Percentiles rank a stretch among this genome's conserved stretches.
Evolutionary conservation across 768 basidiomycete species (phyloP).

Genomic region (Lactarius sanguifluus): DNA sequence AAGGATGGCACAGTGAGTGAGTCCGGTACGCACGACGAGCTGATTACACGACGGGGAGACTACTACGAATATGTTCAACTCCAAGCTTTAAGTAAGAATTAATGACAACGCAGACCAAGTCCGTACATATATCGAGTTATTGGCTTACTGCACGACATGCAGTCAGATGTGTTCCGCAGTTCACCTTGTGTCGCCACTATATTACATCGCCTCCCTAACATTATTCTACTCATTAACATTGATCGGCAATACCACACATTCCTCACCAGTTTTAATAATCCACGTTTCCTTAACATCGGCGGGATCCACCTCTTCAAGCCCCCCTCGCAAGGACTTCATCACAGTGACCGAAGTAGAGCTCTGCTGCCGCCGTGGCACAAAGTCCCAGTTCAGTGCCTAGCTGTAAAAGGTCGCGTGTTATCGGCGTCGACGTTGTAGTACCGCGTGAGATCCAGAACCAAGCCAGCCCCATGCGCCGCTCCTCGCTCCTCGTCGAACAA

Average conservation of each 20-base stretch:
- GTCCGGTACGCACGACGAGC: slow-evolving; percentile 30
- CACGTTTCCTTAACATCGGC: too few species aligned
- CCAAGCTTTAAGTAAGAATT: slow-evolving; percentile 25
- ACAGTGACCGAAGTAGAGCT: too few species aligned
- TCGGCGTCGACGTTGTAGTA: too few species aligned
- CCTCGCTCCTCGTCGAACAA: too few species aligned
- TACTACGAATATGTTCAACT: slow-evolving; percentile 31
- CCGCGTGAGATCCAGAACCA: too few species aligned
- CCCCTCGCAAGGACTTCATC: too few species aligned
- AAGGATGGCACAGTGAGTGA: slow-evolving; percentile 30
- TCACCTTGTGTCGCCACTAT: neutral
- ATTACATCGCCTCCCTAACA: neutral
- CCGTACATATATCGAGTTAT: neutral
- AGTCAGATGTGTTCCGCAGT: neutral
- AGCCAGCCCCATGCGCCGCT: too few species aligned
- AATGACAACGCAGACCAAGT: slow-evolving; percentile 1
- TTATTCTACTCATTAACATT: neutral
- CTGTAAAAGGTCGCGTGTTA: too few species aligned
- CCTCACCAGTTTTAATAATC: neutral
- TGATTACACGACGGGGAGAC: slow-evolving; percentile 22
- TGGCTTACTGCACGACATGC: neutral
- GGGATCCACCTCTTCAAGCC: neutral
- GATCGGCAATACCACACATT: neutral
- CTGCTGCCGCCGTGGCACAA: too few species aligned
- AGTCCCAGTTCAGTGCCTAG: too few species aligned